A percentile compares a stretch with the other conserved stretches of the same genome.
phyloP scores from a whole-genome alignment of 2,329 filamentous ascomycete species.

The Tolypocladium ophioglossoides region DNA sequence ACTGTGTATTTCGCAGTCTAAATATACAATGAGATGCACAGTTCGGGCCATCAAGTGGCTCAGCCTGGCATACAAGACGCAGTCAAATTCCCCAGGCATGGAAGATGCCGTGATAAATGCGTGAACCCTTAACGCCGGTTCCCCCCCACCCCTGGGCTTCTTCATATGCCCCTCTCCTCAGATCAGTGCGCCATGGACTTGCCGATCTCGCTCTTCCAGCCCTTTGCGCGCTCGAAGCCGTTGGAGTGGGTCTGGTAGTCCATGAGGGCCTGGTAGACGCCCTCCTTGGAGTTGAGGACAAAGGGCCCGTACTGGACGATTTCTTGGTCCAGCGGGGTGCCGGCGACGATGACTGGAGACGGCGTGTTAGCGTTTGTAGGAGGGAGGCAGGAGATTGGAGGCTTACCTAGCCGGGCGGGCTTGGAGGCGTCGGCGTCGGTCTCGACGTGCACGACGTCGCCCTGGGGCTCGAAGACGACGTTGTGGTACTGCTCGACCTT shows the following conservation, averaged over 20 bases:
- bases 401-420: conserved; percentile 37
- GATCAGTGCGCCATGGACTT: conserved; percentile 51
- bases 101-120: not conserved
- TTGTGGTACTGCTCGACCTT: conserved; percentile 68
- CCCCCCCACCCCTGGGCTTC: too few species aligned
- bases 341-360: conserved; percentile 55
- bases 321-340: conserved; percentile 68
- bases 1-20: not conserved
- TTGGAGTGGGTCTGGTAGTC: conserved; percentile 66
- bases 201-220: conserved; percentile 81
- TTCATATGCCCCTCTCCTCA: too few species aligned
- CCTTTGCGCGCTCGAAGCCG: conserved; percentile 68
- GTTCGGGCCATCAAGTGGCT: not conserved
- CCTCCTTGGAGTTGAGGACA: conserved; percentile 61
- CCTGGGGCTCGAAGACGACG: conserved; percentile 73
- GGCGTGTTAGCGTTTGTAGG: not conserved
- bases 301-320: conserved; percentile 81
- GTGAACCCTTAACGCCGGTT: not conserved
- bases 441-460: conserved; percentile 63
- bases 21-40: not conserved
- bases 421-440: conserved; percentile 56
- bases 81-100: not conserved
- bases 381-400: not conserved
- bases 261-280: conserved; percentile 65
- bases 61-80: not conserved